phyloP scores from a whole-genome alignment of 805 yeast genomes.

The Monosporozyma unispora region DNA sequence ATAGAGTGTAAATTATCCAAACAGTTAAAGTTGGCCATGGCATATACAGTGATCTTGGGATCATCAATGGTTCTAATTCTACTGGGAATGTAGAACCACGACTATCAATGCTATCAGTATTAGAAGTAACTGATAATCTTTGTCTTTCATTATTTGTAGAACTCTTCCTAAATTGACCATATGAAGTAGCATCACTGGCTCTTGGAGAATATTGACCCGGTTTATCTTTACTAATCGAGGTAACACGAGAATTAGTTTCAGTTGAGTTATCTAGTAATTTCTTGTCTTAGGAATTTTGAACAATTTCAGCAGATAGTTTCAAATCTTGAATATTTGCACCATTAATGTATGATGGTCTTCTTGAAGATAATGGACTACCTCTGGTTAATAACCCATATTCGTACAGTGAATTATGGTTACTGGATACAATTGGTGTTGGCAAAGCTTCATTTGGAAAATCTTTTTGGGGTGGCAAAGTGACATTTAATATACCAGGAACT shows the following conservation, averaged over 20 bases:
- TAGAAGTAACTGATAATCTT: slow-evolving; percentile 8
- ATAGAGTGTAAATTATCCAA: too few species aligned
- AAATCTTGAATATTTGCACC: slow-evolving; percentile 12
- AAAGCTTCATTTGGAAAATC: slow-evolving; percentile 50
- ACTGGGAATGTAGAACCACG: slow-evolving; percentile 7
- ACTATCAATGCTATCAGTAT: slow-evolving; percentile 10
- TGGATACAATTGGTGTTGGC: slow-evolving; percentile 30
- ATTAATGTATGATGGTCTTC: slow-evolving; percentile 13
- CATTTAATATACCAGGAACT: slow-evolving; percentile 18
- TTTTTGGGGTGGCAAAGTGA: slow-evolving; percentile 42
- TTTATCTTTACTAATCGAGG: background rate
- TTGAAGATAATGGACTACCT: slow-evolving; percentile 24
- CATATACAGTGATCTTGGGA: slow-evolving; percentile 60
- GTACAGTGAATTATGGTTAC: slow-evolving; percentile 9
- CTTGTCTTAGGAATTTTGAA: slow-evolving; percentile 16
- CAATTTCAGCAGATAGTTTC: slow-evolving; percentile 8
- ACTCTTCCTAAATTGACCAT: background rate
- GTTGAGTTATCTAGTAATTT: slow-evolving; percentile 12
- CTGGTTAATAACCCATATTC: slow-evolving; percentile 8
- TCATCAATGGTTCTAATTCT: slow-evolving; percentile 48
- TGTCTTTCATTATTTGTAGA: slow-evolving; percentile 3
- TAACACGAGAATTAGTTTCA: background rate
- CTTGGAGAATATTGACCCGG: background rate
- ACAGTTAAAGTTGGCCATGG: slow-evolving; percentile 58
- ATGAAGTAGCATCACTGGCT: background rate